Evolutionary conservation across 805 yeast genomes (phyloP), one percentile per base, ranked within the genome.

Genomic region (Yarrowia sp.): DNA sequence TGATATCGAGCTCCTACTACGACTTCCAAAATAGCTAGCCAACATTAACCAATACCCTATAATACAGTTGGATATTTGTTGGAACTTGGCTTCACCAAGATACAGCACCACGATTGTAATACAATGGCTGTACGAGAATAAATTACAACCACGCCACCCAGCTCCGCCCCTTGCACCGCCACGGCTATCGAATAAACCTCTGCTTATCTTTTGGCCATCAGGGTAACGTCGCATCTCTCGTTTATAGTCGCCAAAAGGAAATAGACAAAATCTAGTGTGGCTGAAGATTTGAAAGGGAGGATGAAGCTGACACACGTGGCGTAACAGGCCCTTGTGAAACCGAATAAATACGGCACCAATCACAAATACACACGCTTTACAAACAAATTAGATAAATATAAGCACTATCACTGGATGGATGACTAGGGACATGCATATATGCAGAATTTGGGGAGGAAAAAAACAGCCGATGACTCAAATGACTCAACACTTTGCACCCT

Each of bases 271-370:
- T 51, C 58, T 51, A 33, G 58, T 33, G 58, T 51, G 58, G 58
- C 58, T 51, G 58, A 51, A 51, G 58, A 51, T 51, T 51, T n/a
- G 41, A 48, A 24, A 30, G 48, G 54, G 54, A 22, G 51, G 22
- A n/a, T 10, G 16, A 7, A 11, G n/a, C 4, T 17, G 58, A 33
- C 58, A 35, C 58, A 51, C 58, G 58, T 51, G 58, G 56, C 56
- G 56, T 49, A 49, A 28, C 17, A 17, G 52, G n/a, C 16, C 33
- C 6, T 19, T 24, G 30, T 16, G n/a, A 43, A 28, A 32, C 33
- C 3, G 33, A 10, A 19, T 35, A 19, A 19, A 36, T 36, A 36
- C 40, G 19, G 21, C 9, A n/a, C n/a, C n/a, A n/a, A n/a, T n/a
- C n/a, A n/a, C n/a, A n/a, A n/a, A n/a, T n/a, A n/a, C n/a, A n/a